Base-by-base conservation (phyloP, 176 grass and related monocot genomes). In the Rhynchospora breviuscula region DNA sequence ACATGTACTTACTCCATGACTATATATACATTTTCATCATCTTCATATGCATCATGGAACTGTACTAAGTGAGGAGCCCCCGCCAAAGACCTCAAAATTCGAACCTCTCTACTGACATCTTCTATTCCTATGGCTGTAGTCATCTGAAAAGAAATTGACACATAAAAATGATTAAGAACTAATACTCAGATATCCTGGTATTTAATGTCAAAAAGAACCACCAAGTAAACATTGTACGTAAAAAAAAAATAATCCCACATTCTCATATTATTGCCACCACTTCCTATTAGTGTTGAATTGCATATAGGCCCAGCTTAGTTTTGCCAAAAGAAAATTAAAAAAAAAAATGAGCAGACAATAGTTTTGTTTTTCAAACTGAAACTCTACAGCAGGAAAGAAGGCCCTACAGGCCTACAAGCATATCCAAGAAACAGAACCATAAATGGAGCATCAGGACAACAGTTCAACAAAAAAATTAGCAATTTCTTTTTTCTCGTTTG, bases 11-110 rank as follows among this genome's bases (percentile, higher is more conserved):
- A 97, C 91, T 97, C 94, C 94, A 94, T 97, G 69, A 92, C 86
- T 63, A 97, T 86, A 83, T 97, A 97, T n/a, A 92, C 90, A 89
- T 94, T 97, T 71, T 94, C 94, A 80, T 97, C 94, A 81, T 97
- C 94, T 84, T 94, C 94, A 74, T 83, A 97, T 75, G 94, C 86
- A 85, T 97, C 94, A 82, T 92, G 88, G 78, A 97, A 94, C 23
- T 92, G 91, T 56, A 94, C 94, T 76, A 97, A 74, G 85, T 97
- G 94, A 80, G 75, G 84, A 79, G 93, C 91, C 31, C 91, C 91
- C 25, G 85, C 86, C 84, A 97, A 89, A 86, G 91, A 91, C 49
- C 89, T 90, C 87, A 94, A 86, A 84, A 97, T 97, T 79, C 80
- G 88, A 78, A 97, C 94, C 87, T 97, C 94, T 87, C 94, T 87